Evolutionary conservation across 208 protist genomes (phyloP), one percentile per base, ranked within the genome.

Genomic region (Trypanosoma theileri): DNA sequence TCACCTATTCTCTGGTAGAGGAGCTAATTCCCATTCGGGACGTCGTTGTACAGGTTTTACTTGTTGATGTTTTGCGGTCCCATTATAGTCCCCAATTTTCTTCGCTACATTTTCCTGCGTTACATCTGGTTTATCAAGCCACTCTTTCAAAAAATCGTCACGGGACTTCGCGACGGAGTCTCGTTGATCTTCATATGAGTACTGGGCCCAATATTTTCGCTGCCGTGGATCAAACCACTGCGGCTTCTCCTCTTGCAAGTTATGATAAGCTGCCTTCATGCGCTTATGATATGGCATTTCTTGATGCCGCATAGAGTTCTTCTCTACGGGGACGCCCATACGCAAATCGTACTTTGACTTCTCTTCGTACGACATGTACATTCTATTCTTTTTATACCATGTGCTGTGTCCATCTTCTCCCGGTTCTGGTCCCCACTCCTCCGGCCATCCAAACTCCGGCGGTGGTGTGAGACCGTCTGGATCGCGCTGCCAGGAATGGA

Each of bases 291-390:
- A 93, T 14, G 90, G 90, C 84, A 95, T 86, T 59, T 93, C 87
- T 59, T 95, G 90, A 64, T 92, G 86, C 12, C 90, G 83, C 80
- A 92, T 88, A 13, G 85, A 80, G 72, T 93, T 93, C 56, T 90
- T 91, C 70, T 95, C 85, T 7, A 95, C 82, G 16, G 90, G 90
- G 35, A 95, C 90, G 1, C 90, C 87, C 6, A 67, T 67, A 26
- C 90, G 83, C 22, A 95, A 56, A 63, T 93, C 85, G 58, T 88
- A 93, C 65, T 86, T 85, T 13, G 79, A 79, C 68, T 93, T 93
- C 31, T 95, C 90, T 69, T 95, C 90, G 59, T 93, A 92, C 24
- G 85, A 92, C 90, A 95, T 95, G 77, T 92, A 95, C 87, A 92
- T 91, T 40, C 90, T 82, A 50, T 91, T 88, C 72, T 95, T 95